Evolutionary conservation across 2,329 filamentous ascomycete species (phyloP), one percentile per base, ranked within the genome.

Genomic region (Colletotrichum sp.): DNA sequence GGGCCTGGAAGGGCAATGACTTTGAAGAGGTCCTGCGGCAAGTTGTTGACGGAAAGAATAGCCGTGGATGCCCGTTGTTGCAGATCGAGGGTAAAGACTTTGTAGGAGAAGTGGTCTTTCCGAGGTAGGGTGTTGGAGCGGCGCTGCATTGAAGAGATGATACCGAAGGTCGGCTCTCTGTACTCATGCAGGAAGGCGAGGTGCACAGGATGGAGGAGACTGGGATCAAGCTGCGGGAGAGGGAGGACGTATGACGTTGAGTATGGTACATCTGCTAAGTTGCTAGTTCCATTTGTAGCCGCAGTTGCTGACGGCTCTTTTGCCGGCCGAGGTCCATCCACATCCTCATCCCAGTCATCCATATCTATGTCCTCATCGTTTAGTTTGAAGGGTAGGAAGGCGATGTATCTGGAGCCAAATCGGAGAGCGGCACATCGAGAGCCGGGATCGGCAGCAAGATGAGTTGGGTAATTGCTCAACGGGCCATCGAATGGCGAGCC

Each of bases 121-220:
- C 95, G 91, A 80, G 96, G 94, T 69, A 98, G 87, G 4, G 95
- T 93, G 71, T 90, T 89, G n/a, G 96, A 96, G 16, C 93, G 92
- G 43, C 93, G 89, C 77, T 92, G 87, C 68, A 92, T 93, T 2
- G 96, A 95, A 62, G 95, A 97, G 56, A 99, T 89, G 76, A 99
- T 96, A 72, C 96, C 97, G 86, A 99, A 98, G 0, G 97, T 99
- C 14, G 97, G 96, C 85, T 98, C 97, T 83, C 97, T 93, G 85
- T 99, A 99, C 86, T 98, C 96, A 89, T 98, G 92, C 78, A 99
- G 88, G 84, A 99, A 99, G 71, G 95, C 93, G 81, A 99, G 91
- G 82, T 98, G 95, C 81, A 98, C 92, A 64, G 96, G 96, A 84
- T 98, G 94, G 75, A 96, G 92, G 79, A 99, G 90, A 77, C 91